Percentiles rank a stretch among this genome's conserved stretches.
phyloP scores from a whole-genome alignment of 1,284 basidiomycete species.

The Pyrrhoderma noxium region DNA sequence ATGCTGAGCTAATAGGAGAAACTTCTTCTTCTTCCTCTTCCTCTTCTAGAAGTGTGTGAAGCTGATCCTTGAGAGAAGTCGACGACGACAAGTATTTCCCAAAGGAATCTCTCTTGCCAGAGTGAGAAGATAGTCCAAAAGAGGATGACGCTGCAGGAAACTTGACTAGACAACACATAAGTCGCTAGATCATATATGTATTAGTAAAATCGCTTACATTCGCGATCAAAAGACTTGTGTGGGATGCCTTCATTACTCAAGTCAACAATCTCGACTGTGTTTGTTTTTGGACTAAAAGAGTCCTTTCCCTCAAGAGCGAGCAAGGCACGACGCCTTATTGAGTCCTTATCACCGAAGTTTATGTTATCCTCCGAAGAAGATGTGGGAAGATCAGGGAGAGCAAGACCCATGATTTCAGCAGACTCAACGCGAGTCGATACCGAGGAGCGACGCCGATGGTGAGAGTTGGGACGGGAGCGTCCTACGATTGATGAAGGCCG shows the following conservation, averaged over 20 bases:
- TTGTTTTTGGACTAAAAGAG: constrained; percentile 43
- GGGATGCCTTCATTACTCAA: constrained; percentile 49
- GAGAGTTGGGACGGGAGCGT: constrained; percentile 55
- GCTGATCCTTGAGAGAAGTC: constrained; percentile 61
- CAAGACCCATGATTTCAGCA: constrained; percentile 75
- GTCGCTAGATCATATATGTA: neutral
- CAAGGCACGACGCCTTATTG: constrained; percentile 61
- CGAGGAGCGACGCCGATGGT: constrained; percentile 75
- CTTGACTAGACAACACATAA: neutral
- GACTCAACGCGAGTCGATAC: constrained; percentile 78
- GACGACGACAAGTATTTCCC: constrained; percentile 49
- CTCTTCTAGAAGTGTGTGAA: constrained; percentile 71
- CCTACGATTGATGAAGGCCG: constrained; percentile 26
- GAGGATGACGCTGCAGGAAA: constrained; percentile 35
- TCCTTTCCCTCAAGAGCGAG: constrained; percentile 66
- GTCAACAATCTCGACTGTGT: constrained; percentile 76
- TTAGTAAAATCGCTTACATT: constrained; percentile 25
- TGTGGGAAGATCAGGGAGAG: constrained; percentile 52
- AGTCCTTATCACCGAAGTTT: constrained; percentile 57
- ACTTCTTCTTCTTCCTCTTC: constrained; percentile 65
- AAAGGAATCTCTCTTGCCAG: constrained; percentile 71
- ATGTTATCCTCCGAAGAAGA: constrained; percentile 55
- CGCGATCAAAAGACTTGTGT: constrained; percentile 54
- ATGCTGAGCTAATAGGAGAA: no score
- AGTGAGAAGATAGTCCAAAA: constrained; percentile 33